A percentile compares a stretch with the other conserved stretches of the same genome.
Evolutionary conservation across 2,329 filamentous ascomycete species (phyloP).

Genomic region (Colletotrichum salicis): DNA sequence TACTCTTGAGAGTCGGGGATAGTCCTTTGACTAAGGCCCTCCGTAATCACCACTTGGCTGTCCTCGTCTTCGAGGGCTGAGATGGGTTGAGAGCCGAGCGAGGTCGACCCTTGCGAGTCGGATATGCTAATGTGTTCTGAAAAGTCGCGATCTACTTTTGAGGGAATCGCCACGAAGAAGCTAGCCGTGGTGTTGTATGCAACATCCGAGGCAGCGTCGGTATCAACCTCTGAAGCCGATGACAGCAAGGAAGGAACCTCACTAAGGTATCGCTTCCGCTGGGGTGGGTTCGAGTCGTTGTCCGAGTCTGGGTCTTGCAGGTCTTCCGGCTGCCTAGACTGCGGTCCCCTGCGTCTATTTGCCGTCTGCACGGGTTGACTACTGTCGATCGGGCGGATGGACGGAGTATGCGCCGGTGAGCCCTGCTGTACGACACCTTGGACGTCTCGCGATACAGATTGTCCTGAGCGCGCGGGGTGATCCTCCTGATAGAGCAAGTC

Average conservation of each 20-base stretch:
- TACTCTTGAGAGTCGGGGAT: slow-evolving; percentile 58
- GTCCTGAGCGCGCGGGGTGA: neutral
- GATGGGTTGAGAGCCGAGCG: slow-evolving; percentile 44
- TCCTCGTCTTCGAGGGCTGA: slow-evolving; percentile 50
- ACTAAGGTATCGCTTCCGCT: slow-evolving; percentile 20
- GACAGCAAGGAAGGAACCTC: slow-evolving; percentile 20
- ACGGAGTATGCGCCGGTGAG: neutral
- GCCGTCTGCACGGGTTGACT: slow-evolving; percentile 29
- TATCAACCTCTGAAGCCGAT: slow-evolving; percentile 26
- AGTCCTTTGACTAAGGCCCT: slow-evolving; percentile 48
- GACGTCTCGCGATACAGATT: neutral
- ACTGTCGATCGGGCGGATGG: slow-evolving; percentile 10
- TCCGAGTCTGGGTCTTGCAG: slow-evolving; percentile 7
- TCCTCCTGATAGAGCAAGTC: neutral
- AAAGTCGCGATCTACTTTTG: slow-evolving; percentile 45
- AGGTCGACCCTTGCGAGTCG: slow-evolving; percentile 43
- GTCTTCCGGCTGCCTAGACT: neutral
- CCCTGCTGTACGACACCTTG: neutral
- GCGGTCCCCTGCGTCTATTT: slow-evolving; percentile 18
- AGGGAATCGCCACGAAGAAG: slow-evolving; percentile 43
- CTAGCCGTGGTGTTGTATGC: neutral
- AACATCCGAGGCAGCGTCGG: slow-evolving; percentile 33
- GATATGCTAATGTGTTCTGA: slow-evolving; percentile 49
- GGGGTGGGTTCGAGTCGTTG: neutral
- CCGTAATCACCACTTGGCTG: slow-evolving; percentile 43